Evolutionary conservation across 1,284 basidiomycete species (phyloP).

Genomic region (Moniliophthora roreri): DNA sequence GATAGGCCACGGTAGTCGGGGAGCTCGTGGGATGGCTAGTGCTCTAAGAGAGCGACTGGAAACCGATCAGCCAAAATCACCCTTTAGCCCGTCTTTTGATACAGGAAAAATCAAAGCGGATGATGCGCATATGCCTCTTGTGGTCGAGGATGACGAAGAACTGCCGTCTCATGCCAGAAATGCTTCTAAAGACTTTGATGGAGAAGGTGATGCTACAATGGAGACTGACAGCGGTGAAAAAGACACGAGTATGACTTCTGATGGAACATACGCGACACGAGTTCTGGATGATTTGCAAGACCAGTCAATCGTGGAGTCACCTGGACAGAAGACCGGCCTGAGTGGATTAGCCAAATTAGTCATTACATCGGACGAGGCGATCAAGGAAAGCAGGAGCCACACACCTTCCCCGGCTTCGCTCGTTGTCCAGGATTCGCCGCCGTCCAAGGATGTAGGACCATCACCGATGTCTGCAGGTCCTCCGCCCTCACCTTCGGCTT

Average conservation of each 20-base stretch:
- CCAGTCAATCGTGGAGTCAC: not conserved
- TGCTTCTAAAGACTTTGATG: slow-evolving; percentile 2
- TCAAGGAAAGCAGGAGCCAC: not conserved
- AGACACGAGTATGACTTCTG: not conserved
- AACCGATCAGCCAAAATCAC: slow-evolving; percentile 8
- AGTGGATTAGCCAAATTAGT: not conserved
- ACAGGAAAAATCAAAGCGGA: slow-evolving; percentile 8
- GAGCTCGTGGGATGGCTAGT: slow-evolving; percentile 30
- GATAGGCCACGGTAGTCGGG: slow-evolving; percentile 1
- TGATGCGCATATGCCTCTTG: slow-evolving; percentile 23
- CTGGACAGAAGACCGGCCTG: not conserved
- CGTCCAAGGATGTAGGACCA: not conserved
- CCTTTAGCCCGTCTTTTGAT: not conserved
- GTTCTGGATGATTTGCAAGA: slow-evolving; percentile 2
- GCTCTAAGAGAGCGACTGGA: slow-evolving; percentile 37
- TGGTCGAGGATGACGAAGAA: slow-evolving; percentile 41
- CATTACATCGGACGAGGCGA: not conserved
- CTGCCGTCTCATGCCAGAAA: slow-evolving; percentile 24
- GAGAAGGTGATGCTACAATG: not conserved
- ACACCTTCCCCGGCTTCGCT: not conserved
- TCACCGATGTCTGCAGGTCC: slow-evolving; percentile 8
- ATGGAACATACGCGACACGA: not conserved
- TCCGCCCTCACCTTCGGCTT: slow-evolving; percentile 15
- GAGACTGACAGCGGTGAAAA: slow-evolving; percentile 1
- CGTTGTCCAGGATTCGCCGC: not conserved